These are phyloP conservation scores for Hanseniaspora hatyaiensis DNA, from an alignment of 805 yeast species.

Conservation along the genomic window DNA sequence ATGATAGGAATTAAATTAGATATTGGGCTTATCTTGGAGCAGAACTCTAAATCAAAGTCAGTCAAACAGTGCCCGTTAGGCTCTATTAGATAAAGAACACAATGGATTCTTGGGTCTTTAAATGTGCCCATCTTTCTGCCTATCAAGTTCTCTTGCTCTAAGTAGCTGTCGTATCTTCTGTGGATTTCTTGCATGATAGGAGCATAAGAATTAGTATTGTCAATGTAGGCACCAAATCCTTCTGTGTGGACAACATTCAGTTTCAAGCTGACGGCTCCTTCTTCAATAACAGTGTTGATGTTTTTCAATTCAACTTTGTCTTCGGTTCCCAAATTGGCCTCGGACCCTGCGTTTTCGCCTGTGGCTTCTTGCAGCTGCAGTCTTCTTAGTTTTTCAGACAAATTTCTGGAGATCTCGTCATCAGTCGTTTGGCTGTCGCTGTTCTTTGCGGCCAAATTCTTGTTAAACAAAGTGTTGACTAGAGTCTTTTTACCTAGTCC, in stretches of 20 bases:
- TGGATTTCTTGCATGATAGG: constrained; percentile 87
- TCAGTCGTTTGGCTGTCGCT: neutral
- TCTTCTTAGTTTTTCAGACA: constrained; percentile 24
- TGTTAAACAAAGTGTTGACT: constrained; percentile 77
- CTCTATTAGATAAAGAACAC: constrained; percentile 84
- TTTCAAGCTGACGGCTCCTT: constrained; percentile 79
- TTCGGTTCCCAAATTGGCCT: neutral
- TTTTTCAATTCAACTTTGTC: constrained; percentile 44
- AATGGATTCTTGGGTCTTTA: constrained; percentile 80
- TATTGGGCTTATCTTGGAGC: constrained; percentile 77
- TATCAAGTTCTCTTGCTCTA: constrained; percentile 80
- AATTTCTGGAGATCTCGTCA: constrained; percentile 16
- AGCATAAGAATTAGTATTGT: constrained; percentile 70
- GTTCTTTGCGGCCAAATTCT: constrained; percentile 36
- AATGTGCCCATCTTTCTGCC: constrained; percentile 46
- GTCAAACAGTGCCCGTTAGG: constrained; percentile 93
- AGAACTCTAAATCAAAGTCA: constrained; percentile 77
- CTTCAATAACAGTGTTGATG: constrained; percentile 66
- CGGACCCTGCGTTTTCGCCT: constrained; percentile 20
- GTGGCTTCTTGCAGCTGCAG: constrained; percentile 9
- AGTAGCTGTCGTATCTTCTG: constrained; percentile 69
- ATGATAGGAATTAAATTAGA: constrained; percentile 90
- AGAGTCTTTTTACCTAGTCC: constrained; percentile 91
- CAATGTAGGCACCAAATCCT: constrained; percentile 85
- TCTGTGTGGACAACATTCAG: constrained; percentile 81